These are phyloP conservation scores for Hapsidospora chrysogenum DNA, from an alignment of 495 filamentous ascomycete species.

Conservation along the genomic window DNA sequence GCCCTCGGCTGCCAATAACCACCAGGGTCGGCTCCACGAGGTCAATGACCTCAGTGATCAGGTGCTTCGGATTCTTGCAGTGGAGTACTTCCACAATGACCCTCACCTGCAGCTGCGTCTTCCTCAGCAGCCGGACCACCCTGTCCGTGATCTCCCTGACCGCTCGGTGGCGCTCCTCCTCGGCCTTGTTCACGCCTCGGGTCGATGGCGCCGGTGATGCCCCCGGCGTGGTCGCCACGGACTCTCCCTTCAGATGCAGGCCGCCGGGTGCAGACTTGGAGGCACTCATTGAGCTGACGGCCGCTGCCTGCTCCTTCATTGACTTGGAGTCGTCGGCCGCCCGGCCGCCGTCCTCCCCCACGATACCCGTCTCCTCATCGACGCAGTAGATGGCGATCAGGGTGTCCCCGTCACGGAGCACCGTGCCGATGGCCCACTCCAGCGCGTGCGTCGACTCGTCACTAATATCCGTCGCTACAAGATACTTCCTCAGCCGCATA, in stretches of 20 bases:
- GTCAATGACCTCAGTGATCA: constrained; percentile 85
- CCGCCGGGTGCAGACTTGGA: constrained; percentile 12
- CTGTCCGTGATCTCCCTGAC: constrained; percentile 60
- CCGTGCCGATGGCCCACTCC: constrained; percentile 93
- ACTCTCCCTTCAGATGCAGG: constrained; percentile 2
- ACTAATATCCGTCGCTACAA: constrained; percentile 84
- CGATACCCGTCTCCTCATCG: constrained; percentile 62
- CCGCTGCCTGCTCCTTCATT: constrained; percentile 54
- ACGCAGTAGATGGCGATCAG: constrained; percentile 81
- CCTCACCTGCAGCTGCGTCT: constrained; percentile 78
- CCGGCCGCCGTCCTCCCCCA: constrained; percentile 10
- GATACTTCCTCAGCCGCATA: constrained; percentile 65
- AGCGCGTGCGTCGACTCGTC: constrained; percentile 87
- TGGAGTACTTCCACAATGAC: constrained; percentile 92
- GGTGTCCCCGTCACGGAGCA: constrained; percentile 90
- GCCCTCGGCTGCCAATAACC: constrained; percentile 75
- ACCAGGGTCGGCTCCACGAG: constrained; percentile 81
- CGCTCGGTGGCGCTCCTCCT: constrained; percentile 63
- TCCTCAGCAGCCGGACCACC: constrained; percentile 68
- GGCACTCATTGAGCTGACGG: constrained; percentile 25
- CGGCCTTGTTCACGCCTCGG: constrained; percentile 34
- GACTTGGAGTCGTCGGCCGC: constrained; percentile 36
- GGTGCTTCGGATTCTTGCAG: constrained; percentile 84
- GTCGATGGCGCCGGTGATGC: constrained; percentile 25
- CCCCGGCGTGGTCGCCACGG: constrained; percentile 10